Conservation (phyloP, 2,329 filamentous ascomycete genomes). For the Fusarium verticillioides region DNA sequence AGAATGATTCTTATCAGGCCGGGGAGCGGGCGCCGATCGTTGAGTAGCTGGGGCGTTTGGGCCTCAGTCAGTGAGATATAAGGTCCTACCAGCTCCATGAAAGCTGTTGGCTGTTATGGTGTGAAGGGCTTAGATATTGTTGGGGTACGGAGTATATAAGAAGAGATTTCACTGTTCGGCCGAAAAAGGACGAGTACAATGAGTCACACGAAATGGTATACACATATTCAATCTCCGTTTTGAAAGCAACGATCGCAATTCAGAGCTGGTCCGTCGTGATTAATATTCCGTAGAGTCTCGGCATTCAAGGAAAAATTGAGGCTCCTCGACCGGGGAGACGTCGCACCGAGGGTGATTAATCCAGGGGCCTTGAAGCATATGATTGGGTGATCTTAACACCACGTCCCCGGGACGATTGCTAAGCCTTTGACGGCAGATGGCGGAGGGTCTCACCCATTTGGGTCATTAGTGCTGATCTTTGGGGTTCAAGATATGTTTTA, state of each 20-base stretch:
- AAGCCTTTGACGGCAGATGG: conserved; percentile 20
- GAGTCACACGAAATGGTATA: background rate
- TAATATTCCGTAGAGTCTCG: background rate
- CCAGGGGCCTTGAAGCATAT: conserved; percentile 5
- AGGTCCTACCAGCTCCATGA: background rate
- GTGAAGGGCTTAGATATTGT: background rate
- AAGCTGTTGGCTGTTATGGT: background rate
- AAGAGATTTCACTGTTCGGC: background rate
- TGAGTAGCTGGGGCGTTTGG: conserved; percentile 1
- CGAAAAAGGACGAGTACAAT: background rate
- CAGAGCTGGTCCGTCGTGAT: background rate
- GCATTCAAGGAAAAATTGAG: background rate
- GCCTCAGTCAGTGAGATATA: conserved; percentile 6
- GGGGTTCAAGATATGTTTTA: background rate
- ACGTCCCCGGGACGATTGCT: conserved; percentile 34
- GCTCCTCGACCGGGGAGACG: conserved; percentile 25
- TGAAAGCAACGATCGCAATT: background rate
- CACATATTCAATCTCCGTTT: background rate
- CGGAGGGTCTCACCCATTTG: background rate
- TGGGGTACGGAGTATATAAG: background rate
- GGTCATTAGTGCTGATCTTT: conserved; percentile 35
- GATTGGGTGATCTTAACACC: conserved; percentile 26
- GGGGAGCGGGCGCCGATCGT: conserved; percentile 5
- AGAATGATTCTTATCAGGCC: conserved; percentile 7
- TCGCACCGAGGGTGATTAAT: conserved; percentile 41